Conservation (phyloP, 148 eudicot genomes). For the Persicaria maculosa region DNA sequence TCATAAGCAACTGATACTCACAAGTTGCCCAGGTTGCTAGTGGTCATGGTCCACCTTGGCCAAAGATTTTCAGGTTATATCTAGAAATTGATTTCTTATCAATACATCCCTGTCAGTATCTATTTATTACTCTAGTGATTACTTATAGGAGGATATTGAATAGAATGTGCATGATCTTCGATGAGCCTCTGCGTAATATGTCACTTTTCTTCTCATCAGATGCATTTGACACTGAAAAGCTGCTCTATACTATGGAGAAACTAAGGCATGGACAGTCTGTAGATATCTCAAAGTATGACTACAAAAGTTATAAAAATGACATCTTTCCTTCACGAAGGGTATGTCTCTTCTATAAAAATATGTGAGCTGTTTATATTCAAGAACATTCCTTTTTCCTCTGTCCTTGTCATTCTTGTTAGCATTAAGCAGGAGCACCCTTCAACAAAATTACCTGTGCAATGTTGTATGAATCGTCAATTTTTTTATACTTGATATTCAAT, state of each 20-base stretch:
- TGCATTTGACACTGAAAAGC: slow-evolving; percentile 86
- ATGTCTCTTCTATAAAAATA: slow-evolving; percentile 17
- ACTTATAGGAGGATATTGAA: background rate
- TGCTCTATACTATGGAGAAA: slow-evolving; percentile 66
- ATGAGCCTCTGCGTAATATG: slow-evolving; percentile 14
- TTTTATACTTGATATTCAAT: background rate
- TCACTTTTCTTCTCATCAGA: slow-evolving; percentile 38
- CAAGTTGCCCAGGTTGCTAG: background rate
- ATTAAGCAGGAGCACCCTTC: too few species aligned
- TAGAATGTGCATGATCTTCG: background rate
- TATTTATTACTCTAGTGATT: background rate
- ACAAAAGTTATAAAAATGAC: slow-evolving; percentile 74
- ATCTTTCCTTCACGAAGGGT: slow-evolving; percentile 80
- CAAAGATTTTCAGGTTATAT: too few species aligned
- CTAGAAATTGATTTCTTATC: too few species aligned
- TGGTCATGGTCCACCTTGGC: too few species aligned
- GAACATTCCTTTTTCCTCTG: background rate
- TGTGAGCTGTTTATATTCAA: background rate
- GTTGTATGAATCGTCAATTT: background rate
- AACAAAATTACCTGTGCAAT: too few species aligned
- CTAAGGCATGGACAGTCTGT: slow-evolving; percentile 83
- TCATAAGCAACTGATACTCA: background rate
- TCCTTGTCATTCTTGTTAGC: too few species aligned
- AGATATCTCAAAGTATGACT: slow-evolving; percentile 91
- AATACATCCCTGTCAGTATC: background rate